Evolutionary conservation across 768 basidiomycete genomes (phyloP), one percentile per base, ranked within the genome.

Genomic region (Mrakia gelida): DNA sequence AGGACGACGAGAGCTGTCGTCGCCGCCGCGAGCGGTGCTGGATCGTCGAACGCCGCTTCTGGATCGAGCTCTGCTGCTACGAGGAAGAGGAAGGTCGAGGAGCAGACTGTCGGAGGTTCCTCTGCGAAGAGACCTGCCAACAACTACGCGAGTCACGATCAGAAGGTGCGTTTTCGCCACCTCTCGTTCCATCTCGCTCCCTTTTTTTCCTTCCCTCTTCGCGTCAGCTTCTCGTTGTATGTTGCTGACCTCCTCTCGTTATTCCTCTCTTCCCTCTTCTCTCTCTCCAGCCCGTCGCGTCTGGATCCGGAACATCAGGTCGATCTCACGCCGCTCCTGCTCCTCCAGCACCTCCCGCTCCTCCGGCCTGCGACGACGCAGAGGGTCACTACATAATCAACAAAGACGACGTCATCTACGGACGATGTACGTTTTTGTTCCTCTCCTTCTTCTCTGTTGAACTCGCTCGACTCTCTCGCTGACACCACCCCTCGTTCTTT

Each of bases 311-410:
- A 15, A 65, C 59, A 1, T 63, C 30, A 2, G 11, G 28, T 54
- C 38, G 21, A 11, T 34, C 45, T 23, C 70, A 3, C 32, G 18
- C 13, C 73, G 63, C 32, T 30, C 45, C 56, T 34, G 34, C 75
- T 23, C 43, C 76, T 1, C 76, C 75, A 28, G 41, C 77, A 30
- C 77, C 80, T 2, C 71, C 80, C 2, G 59, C 80, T 11, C 86
- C 89, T 79, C 87, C 89, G 71, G 86, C 92, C 75, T 97, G 94
- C 86, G 95, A 97, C 84, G 97, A 99, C 87, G 92, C 96, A 85
- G 97, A 99, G 83, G 97, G 97, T 21, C 97, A 99, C 86, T 99
- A 95, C 85, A 95, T 98, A 82, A 92, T 98, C 83, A 90, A 91
- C 79, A 90, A 92, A 73, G 93, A 94, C 85, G 95, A 95, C 86